These are phyloP conservation scores for Persicaria maculosa DNA, from an alignment of 148 eudicot species.

Conservation along the genomic window DNA sequence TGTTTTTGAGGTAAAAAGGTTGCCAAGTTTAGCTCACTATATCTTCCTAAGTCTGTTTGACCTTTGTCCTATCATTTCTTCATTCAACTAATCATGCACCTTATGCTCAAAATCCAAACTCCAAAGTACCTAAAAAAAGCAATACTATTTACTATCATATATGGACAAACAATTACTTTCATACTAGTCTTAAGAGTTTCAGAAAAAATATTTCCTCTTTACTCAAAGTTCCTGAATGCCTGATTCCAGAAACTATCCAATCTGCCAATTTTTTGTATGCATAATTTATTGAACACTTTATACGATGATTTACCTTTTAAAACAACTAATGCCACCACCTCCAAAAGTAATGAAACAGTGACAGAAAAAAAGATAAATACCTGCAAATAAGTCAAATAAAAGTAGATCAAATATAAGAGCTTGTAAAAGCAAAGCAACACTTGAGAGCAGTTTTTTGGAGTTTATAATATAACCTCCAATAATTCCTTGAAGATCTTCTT, in stretches of 20 bases:
- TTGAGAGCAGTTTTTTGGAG: neutral
- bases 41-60: neutral
- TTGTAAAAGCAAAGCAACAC: neutral
- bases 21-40: neutral
- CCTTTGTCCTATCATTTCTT: neutral
- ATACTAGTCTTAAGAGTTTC: neutral
- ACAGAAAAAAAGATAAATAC: constrained; percentile 77
- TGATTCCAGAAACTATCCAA: neutral
- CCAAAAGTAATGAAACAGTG: constrained; percentile 49
- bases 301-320: constrained; percentile 51
- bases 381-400: constrained; percentile 30
- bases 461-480: neutral
- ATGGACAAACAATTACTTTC: neutral
- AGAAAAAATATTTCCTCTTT: neutral
- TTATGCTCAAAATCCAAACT: neutral
- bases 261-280: neutral
- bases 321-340: constrained; percentile 40
- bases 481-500: neutral
- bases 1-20: neutral
- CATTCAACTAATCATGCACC: neutral
- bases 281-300: neutral
- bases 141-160: neutral
- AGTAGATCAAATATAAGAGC: neutral
- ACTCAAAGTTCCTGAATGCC: neutral
- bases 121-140: neutral